Base-by-base conservation (phyloP, 139 green algal species). In the Nannochloris sp. region DNA sequence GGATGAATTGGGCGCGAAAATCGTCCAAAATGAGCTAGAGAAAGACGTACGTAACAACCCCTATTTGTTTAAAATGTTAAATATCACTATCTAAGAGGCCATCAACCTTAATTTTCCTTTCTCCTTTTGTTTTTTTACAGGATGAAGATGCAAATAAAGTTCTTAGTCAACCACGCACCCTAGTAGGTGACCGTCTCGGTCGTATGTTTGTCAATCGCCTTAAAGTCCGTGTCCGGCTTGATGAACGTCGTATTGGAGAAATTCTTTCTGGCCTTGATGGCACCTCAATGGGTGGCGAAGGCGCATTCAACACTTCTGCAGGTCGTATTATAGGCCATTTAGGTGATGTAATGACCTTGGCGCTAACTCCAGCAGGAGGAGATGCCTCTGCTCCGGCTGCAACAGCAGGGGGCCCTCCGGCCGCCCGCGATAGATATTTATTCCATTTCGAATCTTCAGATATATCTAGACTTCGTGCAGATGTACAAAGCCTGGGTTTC, bases 381-480 rank as follows among this genome's bases (percentile, higher is more conserved):
- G n/a, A n/a, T n/a, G 15, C 30, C 6, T 29, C n/a, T 24, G 45
- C 14, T 14, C 23, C 34, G 4, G 13, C 14, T 37, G 8, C 12
- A 42, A 25, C 38, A 29, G 23, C 23, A 53, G 29, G 44, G 27
- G 14, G 19, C 27, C 13, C 3, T 32, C 53, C 9, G 15, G 27
- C 27, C 63, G n/a, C n/a, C n/a, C n/a, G n/a, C n/a, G 35, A 30
- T 9, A 36, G 44, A 34, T 85, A 76, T 57, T 61, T 88, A 69
- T 57, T 92, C 10, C 77, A 74, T 30, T 67, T 92, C 35, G 71
- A 78, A 24, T 81, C 69, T 54, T 87, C 83, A 56, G 83, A 93
- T 37, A 70, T 90, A 23, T 83, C 71, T 15, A 76, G 82, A 5
- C 65, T 91, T 45, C 64, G 72, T 15, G 78, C 71, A 6, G 78